Base-by-base conservation (phyloP, 1,284 basidiomycete genomes). In the Ustilago bromivora region DNA sequence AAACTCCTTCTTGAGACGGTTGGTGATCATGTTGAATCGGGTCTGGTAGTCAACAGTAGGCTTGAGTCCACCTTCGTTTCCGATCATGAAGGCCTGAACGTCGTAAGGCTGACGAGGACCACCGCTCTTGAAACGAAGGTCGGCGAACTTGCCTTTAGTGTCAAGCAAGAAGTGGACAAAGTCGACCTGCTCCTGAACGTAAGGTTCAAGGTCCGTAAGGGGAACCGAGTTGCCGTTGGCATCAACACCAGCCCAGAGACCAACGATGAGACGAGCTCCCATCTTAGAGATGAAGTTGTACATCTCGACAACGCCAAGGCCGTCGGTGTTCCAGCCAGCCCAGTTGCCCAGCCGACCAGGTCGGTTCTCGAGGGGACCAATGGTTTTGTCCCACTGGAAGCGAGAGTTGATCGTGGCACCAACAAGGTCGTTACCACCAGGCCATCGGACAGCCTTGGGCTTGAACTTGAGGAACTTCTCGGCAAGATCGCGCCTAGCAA, bases 321-420 rank as follows among this genome's bases (percentile, higher is more conserved):
- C 88, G 43, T 85, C 91, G 7, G 91, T 71, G 61, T 73, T 74
- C 57, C 59, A 79, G n/a, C 58, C 60, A 12, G 59, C 88, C 92
- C 92, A 92, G 82, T 91, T 90, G 32, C 79, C 84, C 3, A 76
- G 54, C 9, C 84, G 79, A 11, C 91, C 88, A 63, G 89, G 87
- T 77, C 91, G 85, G 82, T 88, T 87, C 65, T 85, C 82, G 17
- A 88, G 68, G 4, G 80, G 79, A 0, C 91, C 88, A 17, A 91
- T 84, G 1, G 91, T 92, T 4, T 89, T 88, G 76, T 91, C 90
- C 92, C 92, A 92, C 82, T 90, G 88, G 91, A 91, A 92, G 19
- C 91, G 88, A 0, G 88, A 88, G 7, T 86, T 88, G 55, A 88
- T 76, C 28, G 89, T 89, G 86, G 74, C 77, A 35, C 88, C 61